Conservation (phyloP, 78 protist genomes). For the Guillardia theta region DNA sequence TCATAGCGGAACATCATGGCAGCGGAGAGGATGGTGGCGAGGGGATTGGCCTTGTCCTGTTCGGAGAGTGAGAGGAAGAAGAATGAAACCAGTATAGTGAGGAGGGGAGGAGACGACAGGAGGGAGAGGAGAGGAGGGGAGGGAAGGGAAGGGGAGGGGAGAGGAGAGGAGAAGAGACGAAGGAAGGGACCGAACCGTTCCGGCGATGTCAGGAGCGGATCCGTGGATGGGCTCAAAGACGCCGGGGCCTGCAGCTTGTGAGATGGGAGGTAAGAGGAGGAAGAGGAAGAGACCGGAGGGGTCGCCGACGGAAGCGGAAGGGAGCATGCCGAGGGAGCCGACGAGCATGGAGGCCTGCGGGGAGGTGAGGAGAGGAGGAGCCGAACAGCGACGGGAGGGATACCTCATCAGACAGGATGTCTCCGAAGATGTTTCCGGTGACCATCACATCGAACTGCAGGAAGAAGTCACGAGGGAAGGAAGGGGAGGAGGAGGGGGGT, state of each 20-base stretch:
- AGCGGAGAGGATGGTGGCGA: conserved; percentile 34
- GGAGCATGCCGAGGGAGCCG: conserved; percentile 43
- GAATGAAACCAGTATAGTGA: too few relatives aligned
- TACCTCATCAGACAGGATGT: conserved; percentile 61
- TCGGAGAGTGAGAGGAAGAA: too few relatives aligned
- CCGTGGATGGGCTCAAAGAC: conserved; percentile 32
- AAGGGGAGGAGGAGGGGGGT: not conserved
- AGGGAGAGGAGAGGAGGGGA: not conserved
- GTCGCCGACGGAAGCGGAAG: conserved; percentile 36
- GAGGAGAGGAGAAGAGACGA: not conserved
- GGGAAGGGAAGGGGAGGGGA: not conserved
- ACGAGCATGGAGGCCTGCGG: not conserved
- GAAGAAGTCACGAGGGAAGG: not conserved
- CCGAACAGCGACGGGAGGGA: not conserved
- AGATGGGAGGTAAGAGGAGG: not conserved
- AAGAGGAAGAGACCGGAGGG: not conserved
- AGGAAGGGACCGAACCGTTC: not conserved
- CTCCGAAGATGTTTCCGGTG: conserved; percentile 61
- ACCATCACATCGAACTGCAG: conserved; percentile 33
- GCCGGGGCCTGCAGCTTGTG: not conserved
- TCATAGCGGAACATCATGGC: conserved; percentile 37
- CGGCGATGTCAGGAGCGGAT: conserved; percentile 40
- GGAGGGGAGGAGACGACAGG: not conserved
- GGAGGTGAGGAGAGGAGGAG: not conserved
- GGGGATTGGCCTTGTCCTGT: conserved; percentile 8